Evolutionary conservation across 108 stramenopile genomes (phyloP).

Genomic region (Fragilaria crotonensis): DNA sequence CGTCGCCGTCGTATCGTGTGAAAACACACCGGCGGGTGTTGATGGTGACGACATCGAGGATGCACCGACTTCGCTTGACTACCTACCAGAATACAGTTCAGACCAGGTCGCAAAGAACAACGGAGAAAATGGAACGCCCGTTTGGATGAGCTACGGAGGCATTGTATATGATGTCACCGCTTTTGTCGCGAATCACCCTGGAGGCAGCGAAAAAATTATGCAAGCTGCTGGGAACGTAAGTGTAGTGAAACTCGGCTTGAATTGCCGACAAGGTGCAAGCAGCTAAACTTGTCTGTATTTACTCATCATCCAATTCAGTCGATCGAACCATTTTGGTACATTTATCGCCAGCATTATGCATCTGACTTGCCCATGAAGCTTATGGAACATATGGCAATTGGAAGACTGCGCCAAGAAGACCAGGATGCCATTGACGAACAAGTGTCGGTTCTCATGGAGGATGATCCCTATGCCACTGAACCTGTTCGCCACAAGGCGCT

Average conservation of each 20-base stretch:
- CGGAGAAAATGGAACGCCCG: conserved; percentile 46
- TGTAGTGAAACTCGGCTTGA: neutral
- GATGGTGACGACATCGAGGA: conserved; percentile 23
- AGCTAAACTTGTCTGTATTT: neutral
- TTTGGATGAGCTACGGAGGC: conserved; percentile 83
- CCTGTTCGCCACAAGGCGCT: conserved; percentile 52
- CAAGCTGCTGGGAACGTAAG: conserved; percentile 27
- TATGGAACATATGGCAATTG: conserved; percentile 77
- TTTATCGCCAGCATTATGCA: conserved; percentile 83
- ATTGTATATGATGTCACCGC: conserved; percentile 93
- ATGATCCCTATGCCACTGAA: conserved; percentile 72
- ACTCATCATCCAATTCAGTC: conserved; percentile 11
- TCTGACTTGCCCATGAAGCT: conserved; percentile 68
- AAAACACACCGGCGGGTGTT: conserved; percentile 18
- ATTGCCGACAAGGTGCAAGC: neutral
- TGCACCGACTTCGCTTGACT: conserved; percentile 5
- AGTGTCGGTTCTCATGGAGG: conserved; percentile 52
- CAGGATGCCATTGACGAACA: conserved; percentile 70
- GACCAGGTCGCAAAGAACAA: conserved; percentile 55
- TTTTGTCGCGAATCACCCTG: conserved; percentile 84
- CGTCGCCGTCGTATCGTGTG: neutral
- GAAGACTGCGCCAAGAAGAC: conserved; percentile 49
- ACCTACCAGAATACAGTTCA: conserved; percentile 45
- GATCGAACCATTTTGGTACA: conserved; percentile 59
- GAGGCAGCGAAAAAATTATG: conserved; percentile 87